phyloP scores from a whole-genome alignment of 2,329 filamentous ascomycete species.

The Periconia sp. region DNA sequence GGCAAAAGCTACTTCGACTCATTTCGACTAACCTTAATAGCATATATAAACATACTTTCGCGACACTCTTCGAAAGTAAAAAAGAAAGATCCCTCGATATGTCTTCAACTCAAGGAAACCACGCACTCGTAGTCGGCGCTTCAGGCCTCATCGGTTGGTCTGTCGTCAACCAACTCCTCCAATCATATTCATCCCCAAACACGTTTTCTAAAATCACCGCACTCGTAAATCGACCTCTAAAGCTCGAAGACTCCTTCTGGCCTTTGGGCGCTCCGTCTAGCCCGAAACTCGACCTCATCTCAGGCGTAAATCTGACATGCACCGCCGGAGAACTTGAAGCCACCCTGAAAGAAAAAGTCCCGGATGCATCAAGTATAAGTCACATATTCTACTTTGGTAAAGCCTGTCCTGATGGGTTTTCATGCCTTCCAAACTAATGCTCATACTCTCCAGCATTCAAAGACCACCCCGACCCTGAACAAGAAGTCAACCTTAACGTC shows the following conservation, averaged over 20 bases:
- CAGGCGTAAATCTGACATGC: slow-evolving; percentile 42
- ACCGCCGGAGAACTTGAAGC: slow-evolving; percentile 21
- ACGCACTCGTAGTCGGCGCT: slow-evolving; percentile 49
- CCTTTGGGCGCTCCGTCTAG: slow-evolving; percentile 19
- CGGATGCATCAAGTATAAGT: slow-evolving; percentile 33
- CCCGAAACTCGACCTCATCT: slow-evolving; percentile 35
- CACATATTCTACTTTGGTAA: slow-evolving; percentile 48
- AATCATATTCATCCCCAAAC: slow-evolving; percentile 36
- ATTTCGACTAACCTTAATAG: too few species aligned
- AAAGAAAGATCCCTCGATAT: too few species aligned
- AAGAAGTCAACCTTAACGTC: slow-evolving; percentile 35
- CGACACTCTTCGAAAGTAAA: too few species aligned
- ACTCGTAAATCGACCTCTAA: slow-evolving; percentile 46
- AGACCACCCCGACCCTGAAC: slow-evolving; percentile 11
- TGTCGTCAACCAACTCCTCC: slow-evolving; percentile 44
- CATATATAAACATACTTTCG: too few species aligned
- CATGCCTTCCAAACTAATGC: neutral
- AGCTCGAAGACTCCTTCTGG: slow-evolving; percentile 41
- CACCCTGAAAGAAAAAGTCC: slow-evolving; percentile 33
- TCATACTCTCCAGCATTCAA: slow-evolving; percentile 21
- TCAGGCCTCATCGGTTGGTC: slow-evolving; percentile 52
- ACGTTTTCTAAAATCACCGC: slow-evolving; percentile 46
- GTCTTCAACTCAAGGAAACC: slow-evolving; percentile 13
- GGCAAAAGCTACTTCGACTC: too few species aligned
- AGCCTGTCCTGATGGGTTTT: neutral